Base-by-base conservation (phyloP, 2,329 filamentous ascomycete genomes). In the Akanthomyces dipterigenus region DNA sequence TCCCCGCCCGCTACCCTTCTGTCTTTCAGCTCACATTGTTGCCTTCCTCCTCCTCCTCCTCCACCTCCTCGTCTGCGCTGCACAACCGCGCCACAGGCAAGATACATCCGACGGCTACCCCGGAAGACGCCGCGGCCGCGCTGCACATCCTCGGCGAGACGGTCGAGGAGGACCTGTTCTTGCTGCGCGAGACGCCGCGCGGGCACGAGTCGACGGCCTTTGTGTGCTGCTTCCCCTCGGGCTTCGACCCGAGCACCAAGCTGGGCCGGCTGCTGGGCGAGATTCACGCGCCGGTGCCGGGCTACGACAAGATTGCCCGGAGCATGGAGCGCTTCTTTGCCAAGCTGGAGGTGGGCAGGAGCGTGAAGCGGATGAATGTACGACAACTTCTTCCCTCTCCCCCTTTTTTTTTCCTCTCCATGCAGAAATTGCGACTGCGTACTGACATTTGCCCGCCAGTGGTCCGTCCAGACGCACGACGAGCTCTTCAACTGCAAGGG, bases 291-390 rank as follows among this genome's bases (percentile, higher is more conserved):
- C 80, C 80, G 0, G 82, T 85, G 42, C 82, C 82, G 0, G 73
- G 73, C 1, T 84, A 83, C 60, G 77, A 82, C 18, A 83, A 79
- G 70, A 83, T 85, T 31, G 80, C 77, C 0, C 66, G 72, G 0
- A 83, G 80, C 62, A 83, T 85, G 80, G 81, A 85, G 68, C 73
- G 76, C 6, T 83, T 80, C 67, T 84, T 85, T 63, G 65, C 67
- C 3, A 76, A 74, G 53, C 56, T 84, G 0, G 73, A 79, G 59
- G 77, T 77, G 0, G 82, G 80, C 0, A 81, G 75, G 67, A 74
- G 71, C 51, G 78, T 78, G 2, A 81, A 80, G 67, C 70, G 82
- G n/a, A 69, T 77, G 5, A 84, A 84, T 38, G 81, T 81, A 60
- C 65, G 31, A 2, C 5, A 9, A 11, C 22, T 24, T 5, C 22